Conservation (phyloP, 192 early-diverging fungal genomes). For the Backusella australiensis region DNA sequence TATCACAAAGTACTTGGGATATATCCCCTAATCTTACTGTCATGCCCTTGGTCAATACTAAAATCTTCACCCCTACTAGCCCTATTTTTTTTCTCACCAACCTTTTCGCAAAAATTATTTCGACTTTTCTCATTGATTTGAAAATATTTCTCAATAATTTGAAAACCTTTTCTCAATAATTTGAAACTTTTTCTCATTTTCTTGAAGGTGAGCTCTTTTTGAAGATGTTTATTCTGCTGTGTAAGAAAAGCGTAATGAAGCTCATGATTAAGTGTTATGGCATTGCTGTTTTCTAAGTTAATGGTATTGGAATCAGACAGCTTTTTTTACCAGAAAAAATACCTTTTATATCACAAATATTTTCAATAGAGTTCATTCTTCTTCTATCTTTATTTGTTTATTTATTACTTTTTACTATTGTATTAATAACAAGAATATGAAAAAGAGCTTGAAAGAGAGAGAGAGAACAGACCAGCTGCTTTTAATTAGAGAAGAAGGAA, state of each 20-base stretch:
- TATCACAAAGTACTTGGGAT: too few species aligned
- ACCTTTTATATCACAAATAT: neutral
- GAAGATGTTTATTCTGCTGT: slow-evolving; percentile 28
- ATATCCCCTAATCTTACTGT: too few species aligned
- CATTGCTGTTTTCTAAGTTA: neutral
- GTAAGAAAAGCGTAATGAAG: slow-evolving; percentile 26
- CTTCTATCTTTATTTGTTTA: neutral
- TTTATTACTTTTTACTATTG: neutral
- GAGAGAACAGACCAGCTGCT: neutral
- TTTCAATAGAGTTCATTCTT: neutral
- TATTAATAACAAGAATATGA: neutral
- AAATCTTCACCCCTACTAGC: too few species aligned
- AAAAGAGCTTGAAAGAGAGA: neutral
- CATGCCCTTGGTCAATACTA: too few species aligned
- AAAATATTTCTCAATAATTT: too few species aligned
- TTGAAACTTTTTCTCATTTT: too few species aligned
- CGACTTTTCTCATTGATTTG: too few species aligned
- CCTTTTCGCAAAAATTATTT: too few species aligned
- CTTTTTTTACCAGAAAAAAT: neutral
- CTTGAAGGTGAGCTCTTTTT: slow-evolving; percentile 26
- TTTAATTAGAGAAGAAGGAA: neutral
- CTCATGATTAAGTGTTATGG: neutral
- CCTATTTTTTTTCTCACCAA: too few species aligned
- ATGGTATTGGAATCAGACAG: neutral
- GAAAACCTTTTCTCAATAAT: too few species aligned